These are phyloP conservation scores for Dictyostelium brefeldianum DNA, from an alignment of 78 protist species.

Conservation along the genomic window DNA sequence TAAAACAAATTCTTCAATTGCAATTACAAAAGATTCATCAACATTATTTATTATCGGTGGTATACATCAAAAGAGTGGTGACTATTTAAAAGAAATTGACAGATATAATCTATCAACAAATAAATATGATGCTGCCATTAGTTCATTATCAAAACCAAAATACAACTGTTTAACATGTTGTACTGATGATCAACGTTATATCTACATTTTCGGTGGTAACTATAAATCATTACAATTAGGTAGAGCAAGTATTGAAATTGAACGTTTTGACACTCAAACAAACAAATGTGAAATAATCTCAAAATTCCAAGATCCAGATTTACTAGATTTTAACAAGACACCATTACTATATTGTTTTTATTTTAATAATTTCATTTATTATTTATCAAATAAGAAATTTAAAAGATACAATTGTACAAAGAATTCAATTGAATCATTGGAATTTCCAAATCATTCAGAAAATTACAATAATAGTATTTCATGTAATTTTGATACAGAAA, in stretches of 20 bases:
- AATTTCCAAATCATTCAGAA: neutral
- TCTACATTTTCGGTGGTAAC: slow-evolving; percentile 52
- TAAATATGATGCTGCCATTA: neutral
- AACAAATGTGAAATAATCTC: slow-evolving; percentile 24
- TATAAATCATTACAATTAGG: slow-evolving; percentile 13
- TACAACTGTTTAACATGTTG: slow-evolving; percentile 14
- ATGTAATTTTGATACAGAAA: neutral
- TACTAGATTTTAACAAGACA: neutral
- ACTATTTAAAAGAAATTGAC: slow-evolving; percentile 9
- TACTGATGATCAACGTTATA: slow-evolving; percentile 32
- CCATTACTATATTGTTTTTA: neutral
- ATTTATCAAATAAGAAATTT: neutral
- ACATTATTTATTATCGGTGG: slow-evolving; percentile 49
- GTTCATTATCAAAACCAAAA: slow-evolving; percentile 10
- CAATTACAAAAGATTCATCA: neutral
- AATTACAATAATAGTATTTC: neutral
- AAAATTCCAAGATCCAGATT: slow-evolving; percentile 4
- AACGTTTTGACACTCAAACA: slow-evolving; percentile 3
- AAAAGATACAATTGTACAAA: slow-evolving; percentile 23
- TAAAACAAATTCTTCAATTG: neutral
- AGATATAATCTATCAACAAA: slow-evolving; percentile 18
- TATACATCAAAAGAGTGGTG: slow-evolving; percentile 2
- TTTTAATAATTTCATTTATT: slow-evolving; percentile 9
- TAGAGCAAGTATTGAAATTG: slow-evolving; percentile 39
- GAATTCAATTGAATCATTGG: slow-evolving; percentile 2